These are phyloP conservation scores for Cutaneotrichosporon cavernicola DNA, from an alignment of 1,284 basidiomycete genomes.

Conservation along the genomic window DNA sequence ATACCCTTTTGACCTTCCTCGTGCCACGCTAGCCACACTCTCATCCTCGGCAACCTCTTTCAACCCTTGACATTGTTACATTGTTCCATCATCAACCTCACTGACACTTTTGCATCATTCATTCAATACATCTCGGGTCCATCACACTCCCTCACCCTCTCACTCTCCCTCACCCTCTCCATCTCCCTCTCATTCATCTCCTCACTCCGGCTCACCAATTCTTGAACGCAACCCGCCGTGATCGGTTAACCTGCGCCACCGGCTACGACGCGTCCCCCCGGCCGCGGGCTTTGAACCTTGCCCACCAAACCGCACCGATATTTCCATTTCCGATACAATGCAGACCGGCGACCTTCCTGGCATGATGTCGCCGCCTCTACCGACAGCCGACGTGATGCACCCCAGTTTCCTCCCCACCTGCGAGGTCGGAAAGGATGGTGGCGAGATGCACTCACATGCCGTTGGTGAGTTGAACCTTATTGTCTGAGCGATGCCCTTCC, in stretches of 20 bases:
- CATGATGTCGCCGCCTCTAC: conserved; percentile 5
- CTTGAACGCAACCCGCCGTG: not conserved
- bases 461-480: conserved; percentile 39
- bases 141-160: not conserved
- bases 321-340: not conserved
- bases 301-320: conserved; percentile 3
- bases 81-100: not conserved
- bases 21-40: too few relatives aligned
- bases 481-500: not conserved
- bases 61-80: too few relatives aligned
- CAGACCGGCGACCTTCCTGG: conserved; percentile 20
- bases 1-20: not conserved
- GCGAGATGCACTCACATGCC: conserved; percentile 50
- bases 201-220: not conserved
- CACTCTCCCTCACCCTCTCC: conserved; percentile 3
- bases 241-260: not conserved
- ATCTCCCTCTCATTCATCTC: not conserved
- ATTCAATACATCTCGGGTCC: too few relatives aligned
- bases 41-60: too few relatives aligned
- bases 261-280: conserved; percentile 12
- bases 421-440: conserved; percentile 40
- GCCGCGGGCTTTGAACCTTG: conserved; percentile 4
- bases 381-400: conserved; percentile 40
- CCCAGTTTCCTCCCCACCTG: conserved; percentile 49
- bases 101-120: not conserved